Percentiles rank a stretch among this genome's conserved stretches.
These are phyloP conservation scores for Penicillium angulare DNA, from an alignment of 495 filamentous ascomycete genomes.

Conservation along the genomic window DNA sequence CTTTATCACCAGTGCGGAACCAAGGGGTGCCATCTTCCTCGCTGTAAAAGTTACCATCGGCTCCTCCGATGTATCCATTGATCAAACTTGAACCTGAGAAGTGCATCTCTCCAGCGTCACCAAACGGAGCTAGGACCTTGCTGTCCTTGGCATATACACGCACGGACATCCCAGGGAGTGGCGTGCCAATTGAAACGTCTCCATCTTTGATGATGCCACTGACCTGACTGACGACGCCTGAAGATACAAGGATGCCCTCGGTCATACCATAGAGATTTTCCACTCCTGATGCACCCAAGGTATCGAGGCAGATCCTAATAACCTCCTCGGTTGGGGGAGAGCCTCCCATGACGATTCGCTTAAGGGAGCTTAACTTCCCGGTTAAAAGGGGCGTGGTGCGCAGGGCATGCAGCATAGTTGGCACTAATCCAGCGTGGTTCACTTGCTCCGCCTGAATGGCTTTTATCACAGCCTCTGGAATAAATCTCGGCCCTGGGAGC, in stretches of 20 bases:
- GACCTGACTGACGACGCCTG: conserved; percentile 7
- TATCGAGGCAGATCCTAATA: conserved; percentile 22
- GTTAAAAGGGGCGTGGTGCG: conserved; percentile 4
- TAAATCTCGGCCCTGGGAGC: neutral
- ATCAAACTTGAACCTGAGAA: conserved; percentile 29
- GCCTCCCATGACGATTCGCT: conserved; percentile 27
- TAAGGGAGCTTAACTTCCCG: conserved; percentile 20
- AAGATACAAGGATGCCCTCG: conserved; percentile 33
- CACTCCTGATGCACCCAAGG: conserved; percentile 26
- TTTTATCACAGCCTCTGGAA: conserved; percentile 6
- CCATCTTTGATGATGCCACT: conserved; percentile 14
- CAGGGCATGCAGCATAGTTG: conserved; percentile 34
- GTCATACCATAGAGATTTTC: conserved; percentile 44
- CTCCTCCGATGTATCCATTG: conserved; percentile 26
- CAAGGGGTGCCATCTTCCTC: conserved; percentile 30
- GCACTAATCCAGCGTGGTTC: conserved; percentile 32
- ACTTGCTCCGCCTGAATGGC: conserved; percentile 27
- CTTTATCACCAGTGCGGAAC: conserved; percentile 47
- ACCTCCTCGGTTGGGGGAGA: conserved; percentile 27
- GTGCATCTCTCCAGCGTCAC: conserved; percentile 42
- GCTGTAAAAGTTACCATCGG: conserved; percentile 30
- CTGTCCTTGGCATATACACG: conserved; percentile 17
- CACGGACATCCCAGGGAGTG: conserved; percentile 29
- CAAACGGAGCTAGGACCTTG: conserved; percentile 7
- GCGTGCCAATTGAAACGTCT: conserved; percentile 25